Conservation (phyloP, 352 stramenopile species). For the Globisporangium solare region DNA sequence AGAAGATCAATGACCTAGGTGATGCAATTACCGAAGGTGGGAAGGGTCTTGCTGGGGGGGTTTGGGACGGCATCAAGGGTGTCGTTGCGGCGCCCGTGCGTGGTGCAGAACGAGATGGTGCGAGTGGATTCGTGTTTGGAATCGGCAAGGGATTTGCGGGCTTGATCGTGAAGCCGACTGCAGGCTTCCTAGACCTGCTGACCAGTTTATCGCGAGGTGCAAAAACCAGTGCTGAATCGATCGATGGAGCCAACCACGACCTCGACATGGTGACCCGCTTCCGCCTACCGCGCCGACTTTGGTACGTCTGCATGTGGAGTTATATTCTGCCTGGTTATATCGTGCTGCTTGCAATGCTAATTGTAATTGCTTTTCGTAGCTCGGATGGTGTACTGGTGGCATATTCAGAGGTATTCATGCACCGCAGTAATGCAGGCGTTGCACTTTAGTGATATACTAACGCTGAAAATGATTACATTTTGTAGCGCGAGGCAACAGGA, state of each 20-base stretch:
- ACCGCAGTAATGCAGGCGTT: too few species aligned
- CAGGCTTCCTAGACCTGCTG: constrained; percentile 77
- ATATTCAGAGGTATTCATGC: constrained; percentile 49
- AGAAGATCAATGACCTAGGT: constrained; percentile 72
- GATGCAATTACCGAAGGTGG: constrained; percentile 80
- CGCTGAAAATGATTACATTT: too few species aligned
- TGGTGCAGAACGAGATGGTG: constrained; percentile 71
- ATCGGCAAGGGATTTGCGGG: constrained; percentile 80
- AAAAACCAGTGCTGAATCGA: constrained; percentile 77
- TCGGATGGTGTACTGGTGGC: constrained; percentile 76
- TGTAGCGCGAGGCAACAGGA: constrained; percentile 53
- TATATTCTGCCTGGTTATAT: neutral
- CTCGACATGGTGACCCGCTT: constrained; percentile 56
- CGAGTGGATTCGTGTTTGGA: constrained; percentile 78
- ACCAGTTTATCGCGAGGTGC: constrained; percentile 75
- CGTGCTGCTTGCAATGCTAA: neutral
- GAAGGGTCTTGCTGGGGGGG: constrained; percentile 69
- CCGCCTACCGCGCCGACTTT: constrained; percentile 66
- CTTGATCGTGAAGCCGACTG: constrained; percentile 80
- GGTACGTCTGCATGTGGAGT: constrained; percentile 31
- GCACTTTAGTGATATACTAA: neutral
- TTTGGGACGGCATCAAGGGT: constrained; percentile 82
- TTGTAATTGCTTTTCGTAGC: constrained; percentile 23
- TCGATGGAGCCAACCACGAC: constrained; percentile 54
- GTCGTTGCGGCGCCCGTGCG: constrained; percentile 72